Evolutionary conservation across 1,284 basidiomycete genomes (phyloP), one percentile per base, ranked within the genome.

Genomic region (Golubevia pallescens): DNA sequence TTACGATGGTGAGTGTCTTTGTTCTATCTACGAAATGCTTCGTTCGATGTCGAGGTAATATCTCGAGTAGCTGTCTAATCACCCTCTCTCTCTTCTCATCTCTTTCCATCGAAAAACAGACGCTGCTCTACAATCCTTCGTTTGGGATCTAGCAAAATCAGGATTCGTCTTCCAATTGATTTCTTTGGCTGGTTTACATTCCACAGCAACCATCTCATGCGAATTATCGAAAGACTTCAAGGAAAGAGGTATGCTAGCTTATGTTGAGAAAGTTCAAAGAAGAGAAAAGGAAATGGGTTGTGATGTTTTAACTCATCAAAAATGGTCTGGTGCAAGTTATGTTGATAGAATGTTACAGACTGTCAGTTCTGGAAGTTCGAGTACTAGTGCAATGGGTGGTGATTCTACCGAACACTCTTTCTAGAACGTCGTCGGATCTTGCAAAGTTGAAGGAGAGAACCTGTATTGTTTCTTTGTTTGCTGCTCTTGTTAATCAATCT

Each of bases 201-300:
- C 75, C 53, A 78, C 73, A 19, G 82, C 76, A 24, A 60, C 74
- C 2, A 75, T 76, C 62, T 77, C 80, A 2, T 67, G 66, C 55
- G 84, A 86, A 73, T 74, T 87, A 2, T 75, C 83, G 28, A 66
- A 73, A 21, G 66, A 72, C 19, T 95, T 90, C 88, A 92, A 92
- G 87, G 89, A 90, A 23, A 78, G 80, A 13, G 82, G 82, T 58
- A 85, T 85, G 82, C 73, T 80, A 8, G 82, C 81, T 1, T 85
- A 85, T 56, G 82, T 85, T 42, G 66, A 80, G 34, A 68, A 81
- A 8, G 73, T 85, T 53, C 82, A 85, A 70, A 64, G 80, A 53
- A 78, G 77, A 64, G 82, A 85, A 64, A 78, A 78, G 73, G 81
- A 84, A 71, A 69, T 83, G 6, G 81, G 80, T 28, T 71, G 73